Base-by-base conservation (phyloP, 352 stramenopile species). In the Globisporangium nagaii region DNA sequence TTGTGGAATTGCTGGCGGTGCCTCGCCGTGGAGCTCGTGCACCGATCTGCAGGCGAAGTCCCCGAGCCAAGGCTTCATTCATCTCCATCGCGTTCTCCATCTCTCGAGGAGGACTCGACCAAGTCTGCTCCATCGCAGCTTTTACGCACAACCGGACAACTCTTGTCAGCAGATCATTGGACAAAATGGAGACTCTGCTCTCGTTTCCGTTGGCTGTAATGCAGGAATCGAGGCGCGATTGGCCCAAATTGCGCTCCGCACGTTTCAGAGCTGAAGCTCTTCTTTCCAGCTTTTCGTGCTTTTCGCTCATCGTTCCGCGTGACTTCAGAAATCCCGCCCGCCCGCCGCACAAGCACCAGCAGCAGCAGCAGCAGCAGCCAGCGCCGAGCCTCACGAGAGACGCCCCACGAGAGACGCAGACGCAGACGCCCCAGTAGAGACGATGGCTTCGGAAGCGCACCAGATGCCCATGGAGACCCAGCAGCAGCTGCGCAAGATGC, bases 401-500 rank as follows among this genome's bases (percentile, higher is more conserved):
- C 11, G 37, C n/a, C 8, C 42, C 24, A 47, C 22, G 36, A 36
- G 19, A 25, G 30, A 53, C 40, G 31, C 45, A 45, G 17, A 15
- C 31, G 22, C 31, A 52, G 27, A 25, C 40, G 11, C n/a, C n/a
- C n/a, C n/a, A n/a, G n/a, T n/a, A 36, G 11, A 27, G 9, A 47
- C 27, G 42, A 56, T 50, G 37, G 59, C 54, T 37, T 72, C 67
- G 54, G 66, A 68, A 71, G 74, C 79, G 34, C 78, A 93, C 67
- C 80, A 91, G 70, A 91, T 91, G 83, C 72, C 79, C 48, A 75
- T 90, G 68, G 79, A 88, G 65, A 89, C 74, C 44, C 83, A 93
- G 75, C 80, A 93, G 68, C 75, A 93, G 64, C 73, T 93, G 66
- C 78, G 83, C 43, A 80, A 79, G 35, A 65, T 93, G 47, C 72